Evolutionary conservation across 2,329 filamentous ascomycete species (phyloP).

Genomic region (Neopestalotiopsis sp.): DNA sequence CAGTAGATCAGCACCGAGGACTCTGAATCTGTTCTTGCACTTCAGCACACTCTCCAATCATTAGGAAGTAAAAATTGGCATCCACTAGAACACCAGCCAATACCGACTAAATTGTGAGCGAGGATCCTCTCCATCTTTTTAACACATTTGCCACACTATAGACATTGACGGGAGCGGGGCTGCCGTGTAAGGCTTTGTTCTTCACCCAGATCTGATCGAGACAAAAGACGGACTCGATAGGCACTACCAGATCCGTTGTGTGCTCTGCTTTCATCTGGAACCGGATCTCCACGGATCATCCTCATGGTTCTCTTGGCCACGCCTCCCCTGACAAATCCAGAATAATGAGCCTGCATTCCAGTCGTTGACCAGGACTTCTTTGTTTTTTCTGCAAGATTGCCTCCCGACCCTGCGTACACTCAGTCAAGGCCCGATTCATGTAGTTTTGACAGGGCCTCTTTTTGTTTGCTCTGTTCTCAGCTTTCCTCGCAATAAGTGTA

Average conservation of each 20-base stretch:
- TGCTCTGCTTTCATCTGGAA: slow-evolving; percentile 26
- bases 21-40: slow-evolving; percentile 3
- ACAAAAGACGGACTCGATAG: slow-evolving; percentile 23
- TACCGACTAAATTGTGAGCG: slow-evolving; percentile 19
- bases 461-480: neutral
- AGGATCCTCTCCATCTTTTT: slow-evolving; percentile 25
- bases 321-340: slow-evolving; percentile 23
- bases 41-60: neutral
- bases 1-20: slow-evolving; percentile 1
- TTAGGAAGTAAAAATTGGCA: neutral
- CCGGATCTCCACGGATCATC: slow-evolving; percentile 14
- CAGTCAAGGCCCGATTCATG: slow-evolving; percentile 3
- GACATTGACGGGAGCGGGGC: slow-evolving; percentile 26
- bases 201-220: slow-evolving; percentile 1
- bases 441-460: neutral
- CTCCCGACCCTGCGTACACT: slow-evolving; percentile 8
- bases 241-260: slow-evolving; percentile 25
- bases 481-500: neutral
- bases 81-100: neutral
- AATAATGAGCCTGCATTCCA: slow-evolving; percentile 25
- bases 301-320: slow-evolving; percentile 19
- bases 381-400: slow-evolving; percentile 26
- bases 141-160: slow-evolving; percentile 22
- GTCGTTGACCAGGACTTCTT: slow-evolving; percentile 23
- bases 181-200: slow-evolving; percentile 24